These are phyloP conservation scores for Ustilaginoidea virens DNA, from an alignment of 2,329 filamentous ascomycete species.

Conservation along the genomic window DNA sequence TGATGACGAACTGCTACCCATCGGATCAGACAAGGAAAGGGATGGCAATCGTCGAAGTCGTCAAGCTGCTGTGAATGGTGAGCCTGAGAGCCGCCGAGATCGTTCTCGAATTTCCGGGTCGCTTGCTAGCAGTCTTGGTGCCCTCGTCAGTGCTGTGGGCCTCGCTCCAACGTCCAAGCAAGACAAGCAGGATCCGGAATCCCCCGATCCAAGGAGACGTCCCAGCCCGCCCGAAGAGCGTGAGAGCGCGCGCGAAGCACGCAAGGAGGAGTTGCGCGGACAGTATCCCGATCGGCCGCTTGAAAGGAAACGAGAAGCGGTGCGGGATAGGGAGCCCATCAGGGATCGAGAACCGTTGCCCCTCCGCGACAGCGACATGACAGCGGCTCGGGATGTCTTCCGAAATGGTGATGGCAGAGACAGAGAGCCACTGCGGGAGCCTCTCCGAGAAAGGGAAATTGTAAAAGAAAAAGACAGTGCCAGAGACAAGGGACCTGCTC, in stretches of 20 bases:
- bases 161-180: constrained; percentile 21
- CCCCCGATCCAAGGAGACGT: constrained; percentile 13
- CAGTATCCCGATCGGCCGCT: constrained; percentile 5
- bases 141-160: constrained; percentile 32
- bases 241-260: too few species aligned
- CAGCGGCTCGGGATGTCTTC: not conserved
- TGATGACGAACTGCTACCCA: constrained; percentile 14
- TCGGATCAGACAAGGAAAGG: constrained; percentile 14
- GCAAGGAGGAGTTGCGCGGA: constrained; percentile 9
- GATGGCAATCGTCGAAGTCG: constrained; percentile 14
- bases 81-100: constrained; percentile 17
- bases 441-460: constrained; percentile 8
- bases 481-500: constrained; percentile 11
- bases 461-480: constrained; percentile 3
- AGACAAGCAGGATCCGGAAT: constrained; percentile 20
- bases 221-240: constrained; percentile 18
- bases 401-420: too few species aligned
- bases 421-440: too few species aligned
- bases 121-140: constrained; percentile 29
- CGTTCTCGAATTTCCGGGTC: constrained; percentile 31
- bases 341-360: constrained; percentile 1
- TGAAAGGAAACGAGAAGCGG: constrained; percentile 3
- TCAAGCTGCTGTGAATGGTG: constrained; percentile 11
- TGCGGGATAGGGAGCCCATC: constrained; percentile 1
- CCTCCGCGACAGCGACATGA: constrained; percentile 2